Base-by-base conservation (phyloP, 192 early-diverging fungal genomes). In the Coemansia furcata region DNA sequence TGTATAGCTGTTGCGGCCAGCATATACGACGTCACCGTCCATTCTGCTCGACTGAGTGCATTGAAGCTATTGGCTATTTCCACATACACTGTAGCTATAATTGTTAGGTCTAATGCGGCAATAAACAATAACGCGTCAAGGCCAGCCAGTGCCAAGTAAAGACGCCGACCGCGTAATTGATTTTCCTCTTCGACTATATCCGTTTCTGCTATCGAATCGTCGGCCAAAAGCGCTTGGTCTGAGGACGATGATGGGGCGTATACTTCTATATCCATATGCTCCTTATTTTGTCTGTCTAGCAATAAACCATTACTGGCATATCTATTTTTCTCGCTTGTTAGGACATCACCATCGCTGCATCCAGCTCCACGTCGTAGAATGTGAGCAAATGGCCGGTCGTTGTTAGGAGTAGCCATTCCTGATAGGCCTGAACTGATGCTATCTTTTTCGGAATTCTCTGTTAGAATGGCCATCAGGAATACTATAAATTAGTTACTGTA, bases 21-120 rank as follows among this genome's bases (percentile, higher is more conserved):
- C 59, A 94, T 85, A 59, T 93, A 94, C 21, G 87, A 80, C 1
- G 88, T 91, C 26, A 91, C 91, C 39, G 95, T 88, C 95, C 95
- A 97, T 29, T 92, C 79, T 44, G 93, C 88, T 37, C 90, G 80
- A 35, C 84, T 71, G 36, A 92, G 83, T 3, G 86, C 85, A 11
- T 84, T 70, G 58, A 96, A 94, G 47, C 94, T 94, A 40, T 78
- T 74, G 36, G 89, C 87, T 60, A 98, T 95, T 3, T 73, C 82
- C 9, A 89, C 85, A 43, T 94, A 85, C 11, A 93, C 89, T 2
- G 93, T 94, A 6, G 91, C 84, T 32, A 98, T 85, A 42, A 98
- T 92, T 1, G 92, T 96, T 73, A 90, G 87, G 73, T 98, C 96
- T 19, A 96, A 71, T 3, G 89, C 85, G 0, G 89, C 88, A n/a